A percentile compares a stretch with the other conserved stretches of the same genome.
These are phyloP conservation scores for Cordyceps cicadae DNA, from an alignment of 2,329 filamentous ascomycete species.

Conservation along the genomic window DNA sequence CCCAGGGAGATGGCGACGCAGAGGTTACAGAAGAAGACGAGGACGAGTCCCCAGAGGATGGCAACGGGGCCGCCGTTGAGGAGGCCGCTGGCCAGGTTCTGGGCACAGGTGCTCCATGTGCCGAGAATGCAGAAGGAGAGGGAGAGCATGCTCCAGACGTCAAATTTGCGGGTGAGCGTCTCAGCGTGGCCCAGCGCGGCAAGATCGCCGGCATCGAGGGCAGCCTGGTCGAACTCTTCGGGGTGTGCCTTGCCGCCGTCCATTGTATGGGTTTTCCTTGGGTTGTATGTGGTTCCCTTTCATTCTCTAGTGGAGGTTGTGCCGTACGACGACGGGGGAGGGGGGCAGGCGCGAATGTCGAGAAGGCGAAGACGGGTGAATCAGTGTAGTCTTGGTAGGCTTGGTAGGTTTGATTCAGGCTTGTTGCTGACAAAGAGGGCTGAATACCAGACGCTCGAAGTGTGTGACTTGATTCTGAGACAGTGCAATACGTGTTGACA, in stretches of 20 bases:
- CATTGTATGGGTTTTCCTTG: conserved; percentile 15
- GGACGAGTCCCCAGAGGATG: conserved; percentile 46
- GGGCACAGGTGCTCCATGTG: conserved; percentile 50
- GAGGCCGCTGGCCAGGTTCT: conserved; percentile 38
- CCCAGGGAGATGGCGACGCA: conserved; percentile 48
- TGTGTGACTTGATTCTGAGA: neutral
- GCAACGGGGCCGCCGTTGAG: conserved; percentile 45
- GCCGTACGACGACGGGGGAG: neutral
- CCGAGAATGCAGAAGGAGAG: conserved; percentile 50
- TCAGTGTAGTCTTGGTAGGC: neutral
- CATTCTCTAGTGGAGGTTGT: conserved; percentile 10
- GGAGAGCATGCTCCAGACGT: conserved; percentile 47
- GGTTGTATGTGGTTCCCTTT: conserved; percentile 7
- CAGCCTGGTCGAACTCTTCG: conserved; percentile 19
- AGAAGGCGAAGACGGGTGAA: neutral
- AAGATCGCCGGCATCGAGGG: conserved; percentile 31
- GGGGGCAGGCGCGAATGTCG: neutral
- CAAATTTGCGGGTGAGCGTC: conserved; percentile 38
- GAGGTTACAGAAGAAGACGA: conserved; percentile 44
- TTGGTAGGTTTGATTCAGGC: neutral
- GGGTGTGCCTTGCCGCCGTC: conserved; percentile 15
- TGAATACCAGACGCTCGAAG: neutral
- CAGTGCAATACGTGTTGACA: neutral
- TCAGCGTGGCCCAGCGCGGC: conserved; percentile 33
- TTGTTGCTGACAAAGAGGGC: neutral